Conservation (phyloP, 1,284 basidiomycete species). For the Cronartium ribicola region DNA sequence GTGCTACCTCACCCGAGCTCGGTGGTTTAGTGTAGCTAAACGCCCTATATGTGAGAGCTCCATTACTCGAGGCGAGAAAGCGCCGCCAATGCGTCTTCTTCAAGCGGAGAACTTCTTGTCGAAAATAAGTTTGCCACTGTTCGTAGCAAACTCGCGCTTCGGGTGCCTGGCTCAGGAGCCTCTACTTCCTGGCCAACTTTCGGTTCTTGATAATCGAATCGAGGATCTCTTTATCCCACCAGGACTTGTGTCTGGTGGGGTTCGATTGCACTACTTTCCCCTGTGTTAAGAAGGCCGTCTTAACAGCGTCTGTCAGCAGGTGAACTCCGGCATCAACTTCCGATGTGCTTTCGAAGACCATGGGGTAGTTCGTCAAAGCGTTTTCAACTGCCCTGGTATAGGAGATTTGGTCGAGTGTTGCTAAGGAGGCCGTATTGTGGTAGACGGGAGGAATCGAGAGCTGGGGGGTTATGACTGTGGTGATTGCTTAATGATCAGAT, state of each 20-base stretch:
- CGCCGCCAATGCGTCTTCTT: too few species aligned
- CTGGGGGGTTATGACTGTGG: not conserved
- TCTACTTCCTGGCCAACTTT: not conserved
- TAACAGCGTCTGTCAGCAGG: not conserved
- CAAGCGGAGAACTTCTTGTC: too few species aligned
- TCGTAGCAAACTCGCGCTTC: too few species aligned
- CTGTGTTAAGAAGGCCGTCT: not conserved
- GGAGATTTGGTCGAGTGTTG: not conserved
- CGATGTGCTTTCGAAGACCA: not conserved
- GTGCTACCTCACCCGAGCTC: too few species aligned
- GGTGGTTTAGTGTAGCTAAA: too few species aligned
- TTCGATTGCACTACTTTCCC: not conserved
- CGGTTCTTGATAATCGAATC: not conserved
- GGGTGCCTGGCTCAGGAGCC: not conserved
- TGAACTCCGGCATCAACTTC: not conserved
- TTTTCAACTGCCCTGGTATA: not conserved
- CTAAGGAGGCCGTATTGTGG: not conserved
- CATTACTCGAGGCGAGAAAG: too few species aligned
- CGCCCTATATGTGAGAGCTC: too few species aligned
- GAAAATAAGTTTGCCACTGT: too few species aligned
- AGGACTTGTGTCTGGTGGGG: not conserved
- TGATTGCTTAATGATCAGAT: slow-evolving; percentile 23
- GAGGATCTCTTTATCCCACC: not conserved
- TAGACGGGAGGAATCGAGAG: not conserved
- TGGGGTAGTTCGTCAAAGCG: not conserved